Evolutionary conservation across 768 basidiomycete species (phyloP).

Genomic region (Russula ochroleuca): DNA sequence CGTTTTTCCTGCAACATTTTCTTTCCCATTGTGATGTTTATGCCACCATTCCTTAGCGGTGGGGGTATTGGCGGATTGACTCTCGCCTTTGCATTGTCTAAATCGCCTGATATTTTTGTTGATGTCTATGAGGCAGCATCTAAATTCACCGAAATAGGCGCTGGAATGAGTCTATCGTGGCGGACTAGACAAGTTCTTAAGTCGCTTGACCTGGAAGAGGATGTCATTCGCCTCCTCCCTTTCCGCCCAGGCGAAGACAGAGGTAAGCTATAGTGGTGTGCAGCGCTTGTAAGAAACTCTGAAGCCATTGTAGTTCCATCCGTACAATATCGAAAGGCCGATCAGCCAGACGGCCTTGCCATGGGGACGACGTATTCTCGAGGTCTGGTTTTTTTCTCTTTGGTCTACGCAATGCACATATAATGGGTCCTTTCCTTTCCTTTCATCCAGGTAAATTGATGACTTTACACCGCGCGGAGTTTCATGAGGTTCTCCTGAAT

Average conservation of each 20-base stretch:
- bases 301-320: conserved; percentile 39
- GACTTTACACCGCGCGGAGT: conserved; percentile 60
- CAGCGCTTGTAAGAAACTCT: background rate
- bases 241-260: conserved; percentile 28
- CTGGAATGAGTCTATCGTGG: conserved; percentile 38
- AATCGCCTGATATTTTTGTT: conserved; percentile 31
- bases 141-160: conserved; percentile 33
- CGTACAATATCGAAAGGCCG: conserved; percentile 58
- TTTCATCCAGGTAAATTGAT: conserved; percentile 32
- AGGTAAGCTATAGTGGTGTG: conserved; percentile 1
- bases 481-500: conserved; percentile 54
- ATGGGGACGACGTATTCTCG: conserved; percentile 53
- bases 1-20: conserved; percentile 27
- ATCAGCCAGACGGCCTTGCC: conserved; percentile 48
- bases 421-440: too few relatives aligned
- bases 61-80: conserved; percentile 35
- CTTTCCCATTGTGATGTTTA: background rate
- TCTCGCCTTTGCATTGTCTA: conserved; percentile 33
- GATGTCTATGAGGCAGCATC: conserved; percentile 36
- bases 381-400: conserved; percentile 37
- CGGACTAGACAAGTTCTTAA: conserved; percentile 34
- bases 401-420: background rate
- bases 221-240: conserved; percentile 28
- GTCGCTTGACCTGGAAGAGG: conserved; percentile 31
- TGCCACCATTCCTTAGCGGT: conserved; percentile 19